Evolutionary conservation across 192 early-diverging fungal species (phyloP).

Genomic region (Podila epigama): DNA sequence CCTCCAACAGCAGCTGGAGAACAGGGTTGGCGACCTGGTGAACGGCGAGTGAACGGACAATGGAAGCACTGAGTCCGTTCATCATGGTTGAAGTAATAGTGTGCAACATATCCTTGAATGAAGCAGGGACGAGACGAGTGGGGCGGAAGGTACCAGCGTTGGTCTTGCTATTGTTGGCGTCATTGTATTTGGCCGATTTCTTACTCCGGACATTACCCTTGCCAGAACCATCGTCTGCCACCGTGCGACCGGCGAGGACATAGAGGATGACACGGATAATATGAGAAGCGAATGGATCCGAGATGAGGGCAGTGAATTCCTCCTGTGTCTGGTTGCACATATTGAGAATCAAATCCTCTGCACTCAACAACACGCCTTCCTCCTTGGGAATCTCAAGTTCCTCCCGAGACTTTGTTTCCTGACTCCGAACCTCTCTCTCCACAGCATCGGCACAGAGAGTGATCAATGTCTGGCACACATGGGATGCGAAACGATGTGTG

Average conservation of each 20-base stretch:
- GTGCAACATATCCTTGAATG: slow-evolving; percentile 67
- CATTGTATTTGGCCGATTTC: slow-evolving; percentile 71
- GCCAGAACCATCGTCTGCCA: slow-evolving; percentile 58
- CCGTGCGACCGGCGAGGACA: slow-evolving; percentile 70
- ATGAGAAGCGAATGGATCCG: slow-evolving; percentile 79
- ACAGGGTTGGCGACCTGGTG: slow-evolving; percentile 83
- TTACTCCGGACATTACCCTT: slow-evolving; percentile 72
- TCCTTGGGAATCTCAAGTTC: slow-evolving; percentile 30
- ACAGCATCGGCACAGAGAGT: slow-evolving; percentile 74
- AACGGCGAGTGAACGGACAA: slow-evolving; percentile 64
- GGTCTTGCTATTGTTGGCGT: slow-evolving; percentile 58
- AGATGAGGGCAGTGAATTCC: slow-evolving; percentile 65
- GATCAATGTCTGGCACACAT: slow-evolving; percentile 86
- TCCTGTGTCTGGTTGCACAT: slow-evolving; percentile 63
- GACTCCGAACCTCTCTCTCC: slow-evolving; percentile 72
- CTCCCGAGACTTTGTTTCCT: slow-evolving; percentile 37
- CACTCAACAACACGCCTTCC: slow-evolving; percentile 68
- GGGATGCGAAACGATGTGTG: slow-evolving; percentile 86
- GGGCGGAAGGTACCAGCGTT: slow-evolving; percentile 32
- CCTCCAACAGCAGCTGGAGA: slow-evolving; percentile 66
- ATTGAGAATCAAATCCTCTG: slow-evolving; percentile 66
- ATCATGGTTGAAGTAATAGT: slow-evolving; percentile 60
- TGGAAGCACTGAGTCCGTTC: slow-evolving; percentile 55
- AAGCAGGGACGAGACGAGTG: slow-evolving; percentile 64
- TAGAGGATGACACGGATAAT: slow-evolving; percentile 74